Base-by-base conservation (phyloP, 2,329 filamentous ascomycete genomes). In the Hymenoscyphus infarciens region DNA sequence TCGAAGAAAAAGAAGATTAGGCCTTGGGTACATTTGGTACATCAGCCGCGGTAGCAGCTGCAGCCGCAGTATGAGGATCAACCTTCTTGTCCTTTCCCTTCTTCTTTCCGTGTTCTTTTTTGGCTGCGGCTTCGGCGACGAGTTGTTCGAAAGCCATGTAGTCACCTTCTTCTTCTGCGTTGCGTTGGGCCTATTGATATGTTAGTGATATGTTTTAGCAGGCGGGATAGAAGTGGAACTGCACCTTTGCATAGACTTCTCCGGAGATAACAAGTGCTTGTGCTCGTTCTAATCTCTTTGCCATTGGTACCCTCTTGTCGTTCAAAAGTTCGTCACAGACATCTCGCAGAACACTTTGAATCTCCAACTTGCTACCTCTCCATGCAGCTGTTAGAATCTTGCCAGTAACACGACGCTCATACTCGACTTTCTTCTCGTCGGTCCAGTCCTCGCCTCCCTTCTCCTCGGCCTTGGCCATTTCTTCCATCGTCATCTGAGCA, bases 141-240 rank as follows among this genome's bases (percentile, higher is more conserved):
- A 99, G 87, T 77, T 98, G 92, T 76, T 99, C 95, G 70, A 99
- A 99, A 16, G 94, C 93, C 86, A 99, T 96, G 78, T 96, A 98
- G 73, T 98, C 95, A 67, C 95, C 94, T 77, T 99, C 95, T 80
- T 99, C 95, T 68, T 99, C 95, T 52, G 94, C 89, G 61, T 94
- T 89, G 66, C 95, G 88, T 75, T 90, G 84, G 49, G 94, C 91
- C 93, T 97, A 69, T 56, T 13, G 6, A 10, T 4, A 1, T 15
- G 11, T 57, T 10, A 57, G 53, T 42, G 3, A 7, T 13, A 15
- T n/a, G 25, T 58, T 19, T 13, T 33, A 2, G 55, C 13, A 33
- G 42, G 54, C 55, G 39, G 42, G 39, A 39, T 45, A 11, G 19
- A 52, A 8, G 25, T 5, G 11, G 39, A 39, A 59, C 75, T 82